Base-by-base conservation (phyloP, 2,329 filamentous ascomycete species). In the Scytalidium sp. region DNA sequence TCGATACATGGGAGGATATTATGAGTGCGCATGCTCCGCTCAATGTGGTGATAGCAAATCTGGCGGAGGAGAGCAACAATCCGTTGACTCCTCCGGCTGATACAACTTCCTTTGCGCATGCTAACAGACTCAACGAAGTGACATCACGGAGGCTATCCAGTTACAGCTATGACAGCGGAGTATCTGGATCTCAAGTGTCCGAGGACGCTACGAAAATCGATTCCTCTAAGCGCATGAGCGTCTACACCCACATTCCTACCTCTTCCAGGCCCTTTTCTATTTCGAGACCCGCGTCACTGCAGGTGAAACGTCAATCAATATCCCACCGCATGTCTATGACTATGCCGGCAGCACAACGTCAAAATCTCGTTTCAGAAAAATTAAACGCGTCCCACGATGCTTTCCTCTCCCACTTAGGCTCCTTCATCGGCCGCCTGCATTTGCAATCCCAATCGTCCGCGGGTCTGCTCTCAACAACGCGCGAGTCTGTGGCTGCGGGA, bases 401-500 rank as follows among this genome's bases (percentile, higher is more conserved):
- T 7, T 96, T 97, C 63, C 74, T 99, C 47, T 94, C 92, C 6
- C 88, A 92, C 63, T 81, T 99, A 46, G 93, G 90, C 45, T 95
- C 90, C 3, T 96, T 97, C 66, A 93, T 97, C 65, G 94, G 94
- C 15, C 78, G 83, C 32, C 79, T 97, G 49, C 90, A 97, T 67
- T 76, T 97, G 52, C 91, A 97, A 66, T 94, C 92, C n/a, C 87
- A 94, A 54, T 94, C 91, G 7, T 87, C 90, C 8, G 83, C 87
- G 1, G 91, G 96, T 65, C 78, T 97, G 44, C 83, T 91, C 25
- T 72, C 85, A 10, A 91, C 89, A 15, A 93, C 95, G 43, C 86
- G 89, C 64, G 86, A 93, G 65, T 90, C 92, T 8, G 88, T 92
- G 9, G 78, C 83, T 7, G 91, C 92, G 2, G 95, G 92, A 55